Evolutionary conservation across 2,329 filamentous ascomycete genomes (phyloP).

Genomic region (Teratosphaeriaceae sp.): DNA sequence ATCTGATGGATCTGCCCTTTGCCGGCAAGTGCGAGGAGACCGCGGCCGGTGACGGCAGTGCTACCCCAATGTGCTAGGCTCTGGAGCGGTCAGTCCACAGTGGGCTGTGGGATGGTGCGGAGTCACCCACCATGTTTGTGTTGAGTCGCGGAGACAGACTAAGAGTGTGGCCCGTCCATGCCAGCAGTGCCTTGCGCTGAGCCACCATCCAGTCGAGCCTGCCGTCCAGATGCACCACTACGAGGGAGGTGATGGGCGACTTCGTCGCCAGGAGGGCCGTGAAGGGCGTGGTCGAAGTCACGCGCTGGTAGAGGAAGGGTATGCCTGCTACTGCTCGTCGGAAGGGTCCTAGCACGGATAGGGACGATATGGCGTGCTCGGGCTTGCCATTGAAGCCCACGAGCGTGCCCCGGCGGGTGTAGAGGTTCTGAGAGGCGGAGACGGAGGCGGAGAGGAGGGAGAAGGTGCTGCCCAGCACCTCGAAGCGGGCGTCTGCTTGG

Average conservation of each 20-base stretch:
- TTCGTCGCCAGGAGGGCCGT: slow-evolving; percentile 85
- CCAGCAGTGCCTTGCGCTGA: slow-evolving; percentile 81
- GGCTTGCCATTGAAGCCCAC: slow-evolving; percentile 84
- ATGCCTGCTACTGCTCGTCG: slow-evolving; percentile 73
- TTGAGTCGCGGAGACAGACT: slow-evolving; percentile 69
- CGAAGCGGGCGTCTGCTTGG: slow-evolving; percentile 82
- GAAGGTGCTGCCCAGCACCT: slow-evolving; percentile 85
- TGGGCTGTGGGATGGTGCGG: background rate
- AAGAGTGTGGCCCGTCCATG: slow-evolving; percentile 91
- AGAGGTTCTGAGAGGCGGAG: slow-evolving; percentile 87
- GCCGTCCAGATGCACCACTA: slow-evolving; percentile 83
- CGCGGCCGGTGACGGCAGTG: slow-evolving; percentile 80
- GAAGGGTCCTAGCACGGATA: slow-evolving; percentile 83
- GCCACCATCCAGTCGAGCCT: slow-evolving; percentile 92
- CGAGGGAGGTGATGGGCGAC: slow-evolving; percentile 78
- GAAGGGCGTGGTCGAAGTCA: slow-evolving; percentile 80
- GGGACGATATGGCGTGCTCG: slow-evolving; percentile 84
- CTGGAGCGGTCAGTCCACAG: slow-evolving; percentile 37
- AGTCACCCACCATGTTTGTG: slow-evolving; percentile 51
- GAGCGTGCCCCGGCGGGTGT: slow-evolving; percentile 84
- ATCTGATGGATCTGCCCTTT: slow-evolving; percentile 88
- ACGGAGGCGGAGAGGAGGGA: slow-evolving; percentile 90
- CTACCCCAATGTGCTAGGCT: slow-evolving; percentile 85
- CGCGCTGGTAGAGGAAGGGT: slow-evolving; percentile 88
- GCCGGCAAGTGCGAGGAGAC: slow-evolving; percentile 75